These are phyloP conservation scores for Prunus padus DNA, from an alignment of 306 rosid species.

Conservation along the genomic window DNA sequence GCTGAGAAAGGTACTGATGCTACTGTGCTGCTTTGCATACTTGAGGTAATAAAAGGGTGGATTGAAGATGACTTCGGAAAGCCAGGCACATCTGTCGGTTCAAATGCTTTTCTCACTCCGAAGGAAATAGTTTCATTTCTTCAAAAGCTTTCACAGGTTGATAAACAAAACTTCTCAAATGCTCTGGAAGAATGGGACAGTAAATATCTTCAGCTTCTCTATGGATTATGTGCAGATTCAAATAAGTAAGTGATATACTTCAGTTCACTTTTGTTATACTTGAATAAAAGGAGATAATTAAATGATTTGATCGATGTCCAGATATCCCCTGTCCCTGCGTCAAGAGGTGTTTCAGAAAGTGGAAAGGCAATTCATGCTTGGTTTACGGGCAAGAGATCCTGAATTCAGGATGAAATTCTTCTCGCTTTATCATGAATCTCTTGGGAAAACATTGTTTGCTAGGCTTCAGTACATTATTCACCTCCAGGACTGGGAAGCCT, in stretches of 20 bases:
- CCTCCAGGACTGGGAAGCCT: conserved; percentile 89
- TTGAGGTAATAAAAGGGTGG: conserved; percentile 97
- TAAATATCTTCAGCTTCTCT: conserved; percentile 86
- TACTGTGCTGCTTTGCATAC: conserved; percentile 91
- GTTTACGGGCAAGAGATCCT: conserved; percentile 92
- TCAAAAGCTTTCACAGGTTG: conserved; percentile 93
- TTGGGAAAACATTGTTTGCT: conserved; percentile 68
- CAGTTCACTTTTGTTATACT: conserved; percentile 13
- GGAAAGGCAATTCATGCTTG: conserved; percentile 94
- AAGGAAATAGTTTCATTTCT: conserved; percentile 94
- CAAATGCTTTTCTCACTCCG: conserved; percentile 67
- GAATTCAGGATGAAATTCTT: conserved; percentile 85
- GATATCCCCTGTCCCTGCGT: conserved; percentile 63
- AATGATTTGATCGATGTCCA: conserved; percentile 36
- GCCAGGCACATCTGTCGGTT: conserved; percentile 64
- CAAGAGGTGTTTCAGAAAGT: conserved; percentile 93
- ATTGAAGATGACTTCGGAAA: conserved; percentile 79
- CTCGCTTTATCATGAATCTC: conserved; percentile 82
- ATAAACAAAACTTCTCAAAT: conserved; percentile 70
- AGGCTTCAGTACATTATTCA: conserved; percentile 94
- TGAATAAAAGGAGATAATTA: conserved; percentile 20
- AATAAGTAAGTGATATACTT: conserved; percentile 61
- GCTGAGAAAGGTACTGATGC: conserved; percentile 95
- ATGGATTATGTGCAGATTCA: conserved; percentile 82
- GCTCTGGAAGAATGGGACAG: conserved; percentile 83